Conservation (phyloP, 441 rosid species). For the Erodium trifolium region DNA sequence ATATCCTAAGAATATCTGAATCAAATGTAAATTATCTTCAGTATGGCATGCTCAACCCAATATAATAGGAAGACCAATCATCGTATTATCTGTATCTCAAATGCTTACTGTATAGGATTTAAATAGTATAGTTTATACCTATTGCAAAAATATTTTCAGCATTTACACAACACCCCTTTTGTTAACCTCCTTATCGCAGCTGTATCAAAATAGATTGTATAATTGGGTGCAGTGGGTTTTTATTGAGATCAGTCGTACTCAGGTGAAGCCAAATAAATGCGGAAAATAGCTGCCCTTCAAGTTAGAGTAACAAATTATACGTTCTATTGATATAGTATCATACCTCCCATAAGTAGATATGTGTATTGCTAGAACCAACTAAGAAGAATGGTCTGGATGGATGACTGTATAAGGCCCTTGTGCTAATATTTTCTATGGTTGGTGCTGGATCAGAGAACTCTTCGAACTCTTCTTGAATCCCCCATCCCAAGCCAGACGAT, state of each 20-base stretch:
- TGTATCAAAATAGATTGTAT: background rate
- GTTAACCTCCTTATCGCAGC: background rate
- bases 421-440: slow-evolving; percentile 54
- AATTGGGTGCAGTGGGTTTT: background rate
- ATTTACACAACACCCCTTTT: background rate
- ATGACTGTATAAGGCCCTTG: slow-evolving; percentile 83
- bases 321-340: slow-evolving; percentile 21
- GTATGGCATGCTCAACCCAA: too few relatives aligned
- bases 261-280: background rate
- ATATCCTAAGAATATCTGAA: too few relatives aligned
- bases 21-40: too few relatives aligned
- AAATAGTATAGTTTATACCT: background rate
- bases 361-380: slow-evolving; percentile 93
- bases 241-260: background rate
- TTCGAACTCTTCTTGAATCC: slow-evolving; percentile 67
- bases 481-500: slow-evolving; percentile 77
- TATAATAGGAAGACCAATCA: background rate
- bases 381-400: slow-evolving; percentile 86
- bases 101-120: background rate
- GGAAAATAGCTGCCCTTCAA: background rate
- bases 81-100: background rate
- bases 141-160: background rate
- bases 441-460: slow-evolving; percentile 70
- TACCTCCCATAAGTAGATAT: slow-evolving; percentile 96
- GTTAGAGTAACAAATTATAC: background rate